Percentiles rank a stretch among this genome's conserved stretches.
These are phyloP conservation scores for Suhomyces yuchorum DNA, from an alignment of 1,139 yeast species.

Conservation along the genomic window DNA sequence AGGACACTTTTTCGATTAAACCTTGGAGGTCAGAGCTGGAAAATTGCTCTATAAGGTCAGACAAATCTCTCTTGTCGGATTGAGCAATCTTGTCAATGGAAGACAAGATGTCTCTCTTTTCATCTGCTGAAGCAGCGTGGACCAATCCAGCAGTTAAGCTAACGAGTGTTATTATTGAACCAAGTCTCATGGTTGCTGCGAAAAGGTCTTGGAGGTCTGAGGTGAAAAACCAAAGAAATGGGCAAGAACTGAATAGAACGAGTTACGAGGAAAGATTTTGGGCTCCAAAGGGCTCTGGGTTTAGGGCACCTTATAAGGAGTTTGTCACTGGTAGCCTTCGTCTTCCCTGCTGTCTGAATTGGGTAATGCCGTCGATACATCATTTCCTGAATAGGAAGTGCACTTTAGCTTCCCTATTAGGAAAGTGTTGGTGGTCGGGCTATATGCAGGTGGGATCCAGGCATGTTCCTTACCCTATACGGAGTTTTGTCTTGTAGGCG, in stretches of 20 bases:
- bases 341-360: not conserved
- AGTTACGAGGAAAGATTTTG: constrained; percentile 2
- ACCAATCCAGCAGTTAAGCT: constrained; percentile 18
- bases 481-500: not conserved
- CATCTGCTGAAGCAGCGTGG: constrained; percentile 11
- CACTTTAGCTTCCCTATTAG: constrained; percentile 18
- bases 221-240: not conserved
- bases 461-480: not conserved
- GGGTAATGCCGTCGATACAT: constrained; percentile 7
- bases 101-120: not conserved
- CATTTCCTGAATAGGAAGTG: constrained; percentile 11
- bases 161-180: constrained; percentile 20
- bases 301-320: constrained; percentile 4
- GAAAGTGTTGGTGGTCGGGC: constrained; percentile 8
- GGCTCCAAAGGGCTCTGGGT: not conserved
- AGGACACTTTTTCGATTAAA: constrained; percentile 20
- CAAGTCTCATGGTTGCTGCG: constrained; percentile 21
- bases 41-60: constrained; percentile 12
- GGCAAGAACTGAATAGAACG: not conserved
- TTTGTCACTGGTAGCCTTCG: not conserved
- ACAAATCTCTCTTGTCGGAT: constrained; percentile 5
- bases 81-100: not conserved
- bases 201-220: not conserved
- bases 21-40: constrained; percentile 20
- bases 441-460: not conserved